Evolutionary conservation across 495 filamentous ascomycete species (phyloP), one percentile per base, ranked within the genome.

Genomic region (Eremomyces bilateralis): DNA sequence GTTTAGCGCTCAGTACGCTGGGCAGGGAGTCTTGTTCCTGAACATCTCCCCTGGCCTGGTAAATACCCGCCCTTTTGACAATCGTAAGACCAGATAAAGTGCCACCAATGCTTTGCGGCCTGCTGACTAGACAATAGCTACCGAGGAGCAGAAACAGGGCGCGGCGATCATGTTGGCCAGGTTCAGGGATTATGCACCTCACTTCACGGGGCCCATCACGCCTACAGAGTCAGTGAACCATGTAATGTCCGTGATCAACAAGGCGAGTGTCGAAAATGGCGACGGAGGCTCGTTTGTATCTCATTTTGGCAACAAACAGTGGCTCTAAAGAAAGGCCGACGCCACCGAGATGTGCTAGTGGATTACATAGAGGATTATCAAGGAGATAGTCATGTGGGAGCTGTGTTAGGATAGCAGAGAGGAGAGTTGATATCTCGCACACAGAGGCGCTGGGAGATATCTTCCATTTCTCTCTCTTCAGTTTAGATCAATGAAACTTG

Each of bases 301-400:
- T 4, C 68, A 72, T 20, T 42, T 50, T 36, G 66, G 67, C 4
- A 67, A 60, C 35, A 63, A 65, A 47, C 51, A 60, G 36, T 69
- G 65, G 62, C 25, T 58, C 8, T 41, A 27, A 43, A 20, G 6
- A 11, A 18, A 32, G 6, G 30, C 10, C 30, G 24, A 27, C 8
- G 24, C n/a, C n/a, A n/a, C n/a, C n/a, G n/a, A n/a, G n/a, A n/a
- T n/a, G n/a, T n/a, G n/a, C n/a, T n/a, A n/a, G n/a, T n/a, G n/a
- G n/a, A n/a, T n/a, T n/a, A n/a, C n/a, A n/a, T n/a, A n/a, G n/a
- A n/a, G n/a, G n/a, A n/a, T n/a, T n/a, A n/a, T n/a, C n/a, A n/a
- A n/a, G n/a, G n/a, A n/a, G n/a, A n/a, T n/a, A n/a, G n/a, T n/a
- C n/a, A n/a, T n/a, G n/a, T n/a, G n/a, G n/a, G n/a, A n/a, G n/a